These are phyloP conservation scores for Penicillium sp. DNA, from an alignment of 2,329 filamentous ascomycete species.

Conservation along the genomic window DNA sequence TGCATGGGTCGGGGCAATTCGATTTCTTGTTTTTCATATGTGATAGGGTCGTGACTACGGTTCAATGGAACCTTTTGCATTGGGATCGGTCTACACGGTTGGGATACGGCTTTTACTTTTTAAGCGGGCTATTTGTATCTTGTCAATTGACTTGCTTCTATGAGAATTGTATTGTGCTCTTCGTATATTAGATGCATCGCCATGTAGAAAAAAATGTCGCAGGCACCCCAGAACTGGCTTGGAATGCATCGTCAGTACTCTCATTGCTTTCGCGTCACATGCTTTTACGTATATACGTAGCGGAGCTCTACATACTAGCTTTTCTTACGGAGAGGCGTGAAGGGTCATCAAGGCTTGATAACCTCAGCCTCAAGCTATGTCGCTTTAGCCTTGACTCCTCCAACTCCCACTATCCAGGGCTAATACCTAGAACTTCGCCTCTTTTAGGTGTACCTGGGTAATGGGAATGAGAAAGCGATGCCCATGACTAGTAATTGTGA, in stretches of 20 bases:
- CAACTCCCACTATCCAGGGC: neutral
- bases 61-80: conserved; percentile 18
- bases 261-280: neutral
- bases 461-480: neutral
- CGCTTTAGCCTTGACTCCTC: neutral
- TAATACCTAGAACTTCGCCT: too few relatives aligned
- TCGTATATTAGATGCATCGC: neutral
- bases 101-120: conserved; percentile 13
- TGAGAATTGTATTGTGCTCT: neutral
- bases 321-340: neutral
- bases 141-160: conserved; percentile 17
- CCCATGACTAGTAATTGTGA: neutral
- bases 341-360: neutral
- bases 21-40: conserved; percentile 16
- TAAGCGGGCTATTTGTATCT: conserved; percentile 4
- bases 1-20: conserved; percentile 25
- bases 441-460: too few relatives aligned
- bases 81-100: conserved; percentile 27
- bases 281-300: neutral
- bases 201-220: neutral
- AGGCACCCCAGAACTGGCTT: neutral
- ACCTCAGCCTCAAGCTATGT: neutral
- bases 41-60: conserved; percentile 13
- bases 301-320: neutral
- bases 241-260: neutral